Conservation (phyloP, 2,329 filamentous ascomycete genomes). For the Cercospora canescens region DNA sequence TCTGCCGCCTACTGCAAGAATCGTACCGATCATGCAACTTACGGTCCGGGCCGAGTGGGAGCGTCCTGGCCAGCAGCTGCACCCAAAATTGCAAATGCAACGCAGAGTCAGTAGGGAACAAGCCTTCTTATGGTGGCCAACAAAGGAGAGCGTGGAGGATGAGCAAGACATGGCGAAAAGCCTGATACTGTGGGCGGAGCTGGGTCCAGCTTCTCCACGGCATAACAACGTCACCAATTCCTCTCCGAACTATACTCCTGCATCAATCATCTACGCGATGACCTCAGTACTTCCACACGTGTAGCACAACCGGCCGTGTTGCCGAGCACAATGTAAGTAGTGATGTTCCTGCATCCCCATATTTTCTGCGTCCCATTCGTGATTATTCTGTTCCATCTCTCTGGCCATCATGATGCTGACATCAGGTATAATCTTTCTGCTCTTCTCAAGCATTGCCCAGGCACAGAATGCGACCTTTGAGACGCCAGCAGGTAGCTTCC, state of each 20-base stretch:
- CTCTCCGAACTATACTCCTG: background rate
- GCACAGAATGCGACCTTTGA: constrained; percentile 27
- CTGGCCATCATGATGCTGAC: background rate
- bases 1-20: too few relatives aligned
- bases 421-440: constrained; percentile 1
- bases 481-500: constrained; percentile 19
- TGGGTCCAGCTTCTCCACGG: background rate
- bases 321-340: background rate
- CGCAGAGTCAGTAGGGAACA: too few relatives aligned
- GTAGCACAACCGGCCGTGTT: background rate
- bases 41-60: too few relatives aligned
- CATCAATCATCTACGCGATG: background rate
- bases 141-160: too few relatives aligned
- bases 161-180: background rate
- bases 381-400: background rate
- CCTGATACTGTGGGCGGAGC: background rate
- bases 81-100: too few relatives aligned
- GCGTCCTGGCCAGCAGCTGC: too few relatives aligned
- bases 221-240: background rate
- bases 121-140: too few relatives aligned
- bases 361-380: background rate
- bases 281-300: background rate
- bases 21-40: too few relatives aligned
- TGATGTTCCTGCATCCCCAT: background rate
- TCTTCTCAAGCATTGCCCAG: constrained; percentile 16